These are phyloP conservation scores for Taphrina populina DNA, from an alignment of 1,139 yeast genomes.

Conservation along the genomic window DNA sequence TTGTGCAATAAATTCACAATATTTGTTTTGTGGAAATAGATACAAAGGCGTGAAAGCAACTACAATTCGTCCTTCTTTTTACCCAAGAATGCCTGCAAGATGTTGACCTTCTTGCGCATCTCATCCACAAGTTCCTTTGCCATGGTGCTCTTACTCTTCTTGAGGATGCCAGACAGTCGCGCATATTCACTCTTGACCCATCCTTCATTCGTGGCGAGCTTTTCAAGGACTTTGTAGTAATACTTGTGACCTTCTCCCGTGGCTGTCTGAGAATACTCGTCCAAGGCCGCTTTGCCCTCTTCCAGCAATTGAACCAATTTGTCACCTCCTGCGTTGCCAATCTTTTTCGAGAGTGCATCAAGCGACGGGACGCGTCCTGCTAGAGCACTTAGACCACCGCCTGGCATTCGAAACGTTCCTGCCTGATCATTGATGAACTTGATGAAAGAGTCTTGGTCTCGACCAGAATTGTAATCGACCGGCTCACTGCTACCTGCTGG, in stretches of 20 bases:
- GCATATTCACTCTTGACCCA: constrained; percentile 29
- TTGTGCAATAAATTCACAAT: too few species aligned
- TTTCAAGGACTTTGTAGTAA: constrained; percentile 33
- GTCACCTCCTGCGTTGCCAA: constrained; percentile 38
- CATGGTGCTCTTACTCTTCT: constrained; percentile 14
- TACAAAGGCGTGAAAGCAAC: too few species aligned
- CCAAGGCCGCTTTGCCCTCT: constrained; percentile 43
- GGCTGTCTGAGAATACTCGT: constrained; percentile 33
- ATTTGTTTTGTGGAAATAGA: too few species aligned
- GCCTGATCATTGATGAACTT: constrained; percentile 54
- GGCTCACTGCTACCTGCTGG: constrained; percentile 45
- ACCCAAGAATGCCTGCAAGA: constrained; percentile 30
- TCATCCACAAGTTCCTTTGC: constrained; percentile 25
- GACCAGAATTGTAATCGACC: constrained; percentile 51
- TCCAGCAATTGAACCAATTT: constrained; percentile 40
- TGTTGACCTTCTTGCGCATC: constrained; percentile 31
- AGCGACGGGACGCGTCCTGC: constrained; percentile 60
- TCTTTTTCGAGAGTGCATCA: constrained; percentile 43
- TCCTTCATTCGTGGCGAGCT: constrained; percentile 26
- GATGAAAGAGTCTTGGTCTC: constrained; percentile 51
- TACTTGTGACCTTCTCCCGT: constrained; percentile 28
- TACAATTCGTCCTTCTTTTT: constrained; percentile 24
- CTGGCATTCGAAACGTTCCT: constrained; percentile 54
- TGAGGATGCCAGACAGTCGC: constrained; percentile 26
- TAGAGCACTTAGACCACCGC: constrained; percentile 53